Conservation (phyloP, 176 grass and related monocot genomes). For the Pharus latifolius region DNA sequence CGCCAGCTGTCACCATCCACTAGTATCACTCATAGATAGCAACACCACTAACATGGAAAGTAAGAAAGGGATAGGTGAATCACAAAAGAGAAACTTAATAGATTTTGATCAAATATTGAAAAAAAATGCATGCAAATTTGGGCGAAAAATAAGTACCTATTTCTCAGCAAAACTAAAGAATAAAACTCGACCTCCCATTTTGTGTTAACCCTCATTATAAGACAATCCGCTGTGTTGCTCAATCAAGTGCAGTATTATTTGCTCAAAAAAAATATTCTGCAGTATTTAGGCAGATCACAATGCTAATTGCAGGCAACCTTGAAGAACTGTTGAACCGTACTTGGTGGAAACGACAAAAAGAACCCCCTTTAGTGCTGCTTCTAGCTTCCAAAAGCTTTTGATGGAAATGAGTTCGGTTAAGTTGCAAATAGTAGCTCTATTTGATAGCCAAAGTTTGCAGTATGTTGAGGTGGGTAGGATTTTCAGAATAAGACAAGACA, state of each 20-base stretch:
- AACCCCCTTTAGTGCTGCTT: not conserved
- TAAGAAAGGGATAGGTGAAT: too few relatives aligned
- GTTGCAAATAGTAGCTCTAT: not conserved
- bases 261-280: too few relatives aligned
- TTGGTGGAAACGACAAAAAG: not conserved
- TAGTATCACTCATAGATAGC: too few relatives aligned
- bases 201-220: not conserved
- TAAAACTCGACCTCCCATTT: not conserved
- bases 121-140: too few relatives aligned
- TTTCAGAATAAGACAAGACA: not conserved
- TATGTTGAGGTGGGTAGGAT: not conserved
- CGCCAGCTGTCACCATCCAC: too few relatives aligned
- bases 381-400: not conserved
- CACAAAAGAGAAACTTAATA: too few relatives aligned
- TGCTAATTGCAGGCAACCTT: not conserved
- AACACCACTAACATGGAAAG: too few relatives aligned
- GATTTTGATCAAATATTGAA: too few relatives aligned
- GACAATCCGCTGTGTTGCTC: not conserved
- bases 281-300: not conserved
- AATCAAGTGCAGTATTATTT: not conserved
- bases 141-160: too few relatives aligned
- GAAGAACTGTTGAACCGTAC: not conserved
- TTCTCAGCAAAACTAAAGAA: not conserved
- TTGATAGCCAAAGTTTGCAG: not conserved
- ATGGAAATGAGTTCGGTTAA: not conserved